phyloP scores from a whole-genome alignment of 768 basidiomycete species.

The Sutorius australiensis region DNA sequence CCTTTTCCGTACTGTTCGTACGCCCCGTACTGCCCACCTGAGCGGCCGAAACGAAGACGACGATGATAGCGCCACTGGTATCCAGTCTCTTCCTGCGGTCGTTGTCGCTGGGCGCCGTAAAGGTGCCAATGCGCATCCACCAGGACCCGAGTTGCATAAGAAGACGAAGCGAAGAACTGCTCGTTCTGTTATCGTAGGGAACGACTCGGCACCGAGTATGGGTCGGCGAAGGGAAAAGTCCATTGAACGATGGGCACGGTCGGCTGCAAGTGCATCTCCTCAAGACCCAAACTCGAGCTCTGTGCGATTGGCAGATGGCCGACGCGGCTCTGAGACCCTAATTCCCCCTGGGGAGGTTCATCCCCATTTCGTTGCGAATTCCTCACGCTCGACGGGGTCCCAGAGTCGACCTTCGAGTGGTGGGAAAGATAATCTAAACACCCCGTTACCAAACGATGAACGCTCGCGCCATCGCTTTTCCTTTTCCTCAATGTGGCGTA shows the following conservation, averaged over 20 bases:
- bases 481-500: slow-evolving; percentile 28
- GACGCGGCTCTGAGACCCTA: slow-evolving; percentile 33
- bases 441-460: slow-evolving; percentile 22
- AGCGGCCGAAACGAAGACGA: slow-evolving; percentile 11
- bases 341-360: slow-evolving; percentile 17
- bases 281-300: slow-evolving; percentile 16
- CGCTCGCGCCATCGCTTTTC: slow-evolving; percentile 30
- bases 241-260: slow-evolving; percentile 33
- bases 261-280: slow-evolving; percentile 20
- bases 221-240: slow-evolving; percentile 28
- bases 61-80: slow-evolving; percentile 26
- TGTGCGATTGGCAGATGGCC: slow-evolving; percentile 4
- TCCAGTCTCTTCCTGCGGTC: slow-evolving; percentile 31
- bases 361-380: slow-evolving; percentile 4
- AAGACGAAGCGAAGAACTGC: slow-evolving; percentile 27
- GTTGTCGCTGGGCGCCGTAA: slow-evolving; percentile 24
- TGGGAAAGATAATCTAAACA: slow-evolving; percentile 18
- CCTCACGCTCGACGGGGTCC: slow-evolving; percentile 21
- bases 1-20: slow-evolving; percentile 44
- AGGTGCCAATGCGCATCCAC: slow-evolving; percentile 15
- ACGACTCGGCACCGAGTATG: slow-evolving; percentile 22
- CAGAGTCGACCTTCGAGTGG: slow-evolving; percentile 27
- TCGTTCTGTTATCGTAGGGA: slow-evolving; percentile 18
- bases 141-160: slow-evolving; percentile 16
- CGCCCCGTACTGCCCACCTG: slow-evolving; percentile 16